A percentile compares a stretch with the other conserved stretches of the same genome.
Conservation (phyloP, 1,284 basidiomycete species). For the Puccinia novopanici region DNA sequence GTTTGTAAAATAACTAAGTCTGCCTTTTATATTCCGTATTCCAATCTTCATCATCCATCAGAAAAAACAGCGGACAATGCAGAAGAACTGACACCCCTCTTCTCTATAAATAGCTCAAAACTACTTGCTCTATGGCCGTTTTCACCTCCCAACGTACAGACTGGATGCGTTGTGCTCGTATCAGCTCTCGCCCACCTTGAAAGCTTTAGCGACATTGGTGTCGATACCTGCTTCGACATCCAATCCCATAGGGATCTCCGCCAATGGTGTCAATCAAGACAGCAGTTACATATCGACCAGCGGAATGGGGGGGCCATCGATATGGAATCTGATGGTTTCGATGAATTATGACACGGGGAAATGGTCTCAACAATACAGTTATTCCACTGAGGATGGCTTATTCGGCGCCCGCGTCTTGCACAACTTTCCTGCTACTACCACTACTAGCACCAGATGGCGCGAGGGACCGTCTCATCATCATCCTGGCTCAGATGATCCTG, state of each 20-base stretch:
- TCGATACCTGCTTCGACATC: constrained; percentile 11
- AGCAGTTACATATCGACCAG: constrained; percentile 7
- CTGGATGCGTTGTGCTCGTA: constrained; percentile 40
- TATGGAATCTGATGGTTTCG: constrained; percentile 75
- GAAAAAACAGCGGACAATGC: background rate
- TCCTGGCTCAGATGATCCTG: constrained; percentile 18
- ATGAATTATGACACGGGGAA: constrained; percentile 88
- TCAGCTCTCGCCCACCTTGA: constrained; percentile 34
- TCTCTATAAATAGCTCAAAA: background rate
- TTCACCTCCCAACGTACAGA: constrained; percentile 42
- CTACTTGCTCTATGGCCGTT: constrained; percentile 41
- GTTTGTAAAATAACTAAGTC: constrained; percentile 36
- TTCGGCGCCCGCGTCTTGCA: constrained; percentile 86
- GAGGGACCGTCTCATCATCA: background rate
- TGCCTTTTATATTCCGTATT: constrained; percentile 24
- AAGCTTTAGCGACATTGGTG: constrained; percentile 32
- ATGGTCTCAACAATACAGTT: constrained; percentile 92
- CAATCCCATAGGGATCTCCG: constrained; percentile 5
- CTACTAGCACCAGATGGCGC: too few species aligned
- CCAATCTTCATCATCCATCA: background rate
- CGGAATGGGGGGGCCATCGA: background rate
- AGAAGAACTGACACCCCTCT: background rate
- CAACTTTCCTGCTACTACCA: constrained; percentile 75
- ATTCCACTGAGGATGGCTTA: constrained; percentile 89
- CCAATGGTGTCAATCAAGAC: constrained; percentile 7